Base-by-base conservation (phyloP, 192 early-diverging fungal species). In the Funneliformis mosseae region DNA sequence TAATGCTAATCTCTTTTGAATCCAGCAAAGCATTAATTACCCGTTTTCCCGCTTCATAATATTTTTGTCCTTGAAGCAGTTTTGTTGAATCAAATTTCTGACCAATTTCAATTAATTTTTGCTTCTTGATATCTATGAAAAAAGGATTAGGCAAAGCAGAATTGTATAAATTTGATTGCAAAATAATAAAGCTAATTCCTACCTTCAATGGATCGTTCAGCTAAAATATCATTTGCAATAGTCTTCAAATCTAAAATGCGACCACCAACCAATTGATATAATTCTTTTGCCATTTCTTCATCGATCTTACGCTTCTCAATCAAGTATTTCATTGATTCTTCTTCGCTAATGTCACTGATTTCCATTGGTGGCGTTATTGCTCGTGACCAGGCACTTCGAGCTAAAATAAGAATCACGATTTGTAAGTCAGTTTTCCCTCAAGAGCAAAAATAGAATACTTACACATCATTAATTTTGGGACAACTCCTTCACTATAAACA, bases 401-500 rank as follows among this genome's bases (percentile, higher is more conserved):
- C 33, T 33, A 33, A 33, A 33, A 66, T 66, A 77, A 27, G 21
- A 21, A 59, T 18, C 21, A 59, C 0, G 21, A 59, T 59, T 3
- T 59, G 55, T 59, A 59, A 59, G 12, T 59, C 21, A 9, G 66
- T 33, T 33, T 33, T 33, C n/a, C n/a, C n/a, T 33, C 3, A 59
- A 59, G 9, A 59, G 9, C 33, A 33, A 33, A 33, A 33, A 33
- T 33, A 33, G 33, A n/a, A 61, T 33, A 33, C 33, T 33, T 33
- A 33, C 33, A 33, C 3, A 2, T 3, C 33, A 33, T 33, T 3
- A 0, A 39, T 69, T 38, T 0, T 1, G 77, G 77, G 0, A 79
- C 25, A 7, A 27, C 46, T 27, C 77, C 77, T 67, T 79, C 77
- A 66, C 77, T 79, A 3, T 3, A 43, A n/a, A 79, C 77, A 67